Evolutionary conservation across 2,329 filamentous ascomycete species (phyloP).

Genomic region (Hymenotorrendiella dingleyae): DNA sequence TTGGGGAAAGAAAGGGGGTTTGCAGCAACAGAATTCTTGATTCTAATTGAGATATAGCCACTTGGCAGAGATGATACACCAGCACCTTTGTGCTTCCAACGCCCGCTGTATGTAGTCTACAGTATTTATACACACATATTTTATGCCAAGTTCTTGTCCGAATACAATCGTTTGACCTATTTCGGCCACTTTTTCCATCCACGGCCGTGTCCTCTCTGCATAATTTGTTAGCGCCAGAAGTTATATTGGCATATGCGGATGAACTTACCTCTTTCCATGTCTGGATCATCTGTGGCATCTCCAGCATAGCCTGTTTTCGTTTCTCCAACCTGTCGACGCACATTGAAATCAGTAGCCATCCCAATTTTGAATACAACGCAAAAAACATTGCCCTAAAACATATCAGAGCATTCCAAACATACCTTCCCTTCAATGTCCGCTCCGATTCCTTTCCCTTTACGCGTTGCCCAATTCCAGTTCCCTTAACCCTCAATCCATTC

Average conservation of each 20-base stretch:
- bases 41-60: too few relatives aligned
- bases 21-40: too few relatives aligned
- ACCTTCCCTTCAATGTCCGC: slow-evolving; percentile 71
- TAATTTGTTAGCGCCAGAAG: slow-evolving; percentile 16
- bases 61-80: slow-evolving; percentile 8
- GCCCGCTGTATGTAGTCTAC: slow-evolving; percentile 16
- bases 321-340: slow-evolving; percentile 62
- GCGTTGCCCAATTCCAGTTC: slow-evolving; percentile 83
- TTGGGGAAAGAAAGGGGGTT: too few relatives aligned
- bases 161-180: slow-evolving; percentile 18
- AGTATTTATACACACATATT: slow-evolving; percentile 22
- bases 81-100: slow-evolving; percentile 15
- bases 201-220: slow-evolving; percentile 62
- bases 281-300: slow-evolving; percentile 87
- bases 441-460: slow-evolving; percentile 97
- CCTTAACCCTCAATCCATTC: slow-evolving; percentile 78
- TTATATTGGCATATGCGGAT: background rate
- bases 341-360: slow-evolving; percentile 28
- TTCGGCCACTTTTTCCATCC: slow-evolving; percentile 72
- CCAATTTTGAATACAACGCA: slow-evolving; percentile 19
- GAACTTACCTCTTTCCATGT: slow-evolving; percentile 82
- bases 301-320: slow-evolving; percentile 85
- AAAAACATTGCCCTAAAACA: background rate
- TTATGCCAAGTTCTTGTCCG: background rate
- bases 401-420: slow-evolving; percentile 33